Base-by-base conservation (phyloP, 1,284 basidiomycete genomes). In the Thecaphora thlaspeos region DNA sequence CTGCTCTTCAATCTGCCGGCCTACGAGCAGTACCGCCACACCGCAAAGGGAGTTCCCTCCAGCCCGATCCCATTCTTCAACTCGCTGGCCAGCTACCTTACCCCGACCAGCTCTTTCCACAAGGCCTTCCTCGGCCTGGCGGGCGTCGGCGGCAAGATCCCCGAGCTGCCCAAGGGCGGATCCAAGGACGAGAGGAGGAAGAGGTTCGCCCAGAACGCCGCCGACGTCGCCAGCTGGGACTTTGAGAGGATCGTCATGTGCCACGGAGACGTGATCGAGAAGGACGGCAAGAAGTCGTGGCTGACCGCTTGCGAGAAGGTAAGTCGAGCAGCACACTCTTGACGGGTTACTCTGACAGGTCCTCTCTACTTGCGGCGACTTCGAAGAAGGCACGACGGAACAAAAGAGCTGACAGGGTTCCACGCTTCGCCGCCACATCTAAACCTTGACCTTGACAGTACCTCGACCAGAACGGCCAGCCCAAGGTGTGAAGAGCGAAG, bases 211-310 rank as follows among this genome's bases (percentile, higher is more conserved):
- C 51, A 61, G 36, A 68, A 90, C 68, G 86, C 84, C 2, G 84
- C 82, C 65, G 86, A 82, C 1, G 89, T 93, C 2, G 82, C 85
- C 1, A 82, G 79, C 2, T 93, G 91, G 91, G 87, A 93, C 68
- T 93, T 91, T 76, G 84, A 89, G 26, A 82, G 88, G 41, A 88
- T 97, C 72, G 91, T 96, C 54, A 90, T 90, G 42, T 94, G 91
- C 72, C 93, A 96, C 78, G 93, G 89, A 82, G 88, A 91, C 65
- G 87, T 91, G 18, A 88, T 93, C 52, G 89, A 91, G 77, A 83
- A 80, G 0, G 83, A 83, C 7, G 90, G 84, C 0, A 87, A 87
- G 72, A 81, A 82, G 40, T 86, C 84, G 1, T 92, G 88, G 89
- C 32, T 51, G 1, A 19, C 41, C 10, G 69, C 71, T 1, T 73